phyloP scores from a whole-genome alignment of 371 early-diverging fungal genomes.

The Lichtheimia corymbifera region DNA sequence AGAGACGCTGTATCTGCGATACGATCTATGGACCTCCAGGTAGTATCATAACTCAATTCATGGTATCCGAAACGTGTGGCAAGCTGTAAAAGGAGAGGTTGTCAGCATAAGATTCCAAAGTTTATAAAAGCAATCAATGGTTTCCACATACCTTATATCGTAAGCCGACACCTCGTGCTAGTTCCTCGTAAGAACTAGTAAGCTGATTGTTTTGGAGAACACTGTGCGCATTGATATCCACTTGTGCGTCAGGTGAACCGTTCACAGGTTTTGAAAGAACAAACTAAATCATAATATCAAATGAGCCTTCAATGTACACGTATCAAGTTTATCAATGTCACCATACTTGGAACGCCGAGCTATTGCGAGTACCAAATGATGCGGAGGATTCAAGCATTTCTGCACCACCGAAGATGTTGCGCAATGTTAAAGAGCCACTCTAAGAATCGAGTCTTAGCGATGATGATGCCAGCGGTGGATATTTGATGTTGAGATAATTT shows the following conservation, averaged over 20 bases:
- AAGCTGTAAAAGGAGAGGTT: slow-evolving; percentile 19
- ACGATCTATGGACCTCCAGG: slow-evolving; percentile 81
- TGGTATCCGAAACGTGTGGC: slow-evolving; percentile 64
- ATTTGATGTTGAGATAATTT: neutral
- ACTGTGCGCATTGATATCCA: slow-evolving; percentile 50
- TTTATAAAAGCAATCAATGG: neutral
- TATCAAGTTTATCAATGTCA: neutral
- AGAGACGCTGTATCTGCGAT: slow-evolving; percentile 72
- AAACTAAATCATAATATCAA: slow-evolving; percentile 21
- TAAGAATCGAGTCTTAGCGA: slow-evolving; percentile 5
- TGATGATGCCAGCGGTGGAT: neutral
- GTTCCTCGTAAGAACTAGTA: slow-evolving; percentile 45
- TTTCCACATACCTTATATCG: slow-evolving; percentile 31
- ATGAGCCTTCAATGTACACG: neutral
- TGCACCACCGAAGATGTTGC: slow-evolving; percentile 85
- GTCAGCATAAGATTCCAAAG: neutral
- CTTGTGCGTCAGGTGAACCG: slow-evolving; percentile 44
- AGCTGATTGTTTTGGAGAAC: slow-evolving; percentile 48
- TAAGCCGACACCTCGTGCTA: slow-evolving; percentile 41
- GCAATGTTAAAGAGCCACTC: slow-evolving; percentile 67
- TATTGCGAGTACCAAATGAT: slow-evolving; percentile 73
- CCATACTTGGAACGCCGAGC: slow-evolving; percentile 70
- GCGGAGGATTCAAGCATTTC: slow-evolving; percentile 74
- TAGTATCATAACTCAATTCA: slow-evolving; percentile 67
- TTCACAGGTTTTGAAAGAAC: slow-evolving; percentile 43